Base-by-base conservation (phyloP, 2,329 filamentous ascomycete genomes). In the Rutstroemia sydowiana region DNA sequence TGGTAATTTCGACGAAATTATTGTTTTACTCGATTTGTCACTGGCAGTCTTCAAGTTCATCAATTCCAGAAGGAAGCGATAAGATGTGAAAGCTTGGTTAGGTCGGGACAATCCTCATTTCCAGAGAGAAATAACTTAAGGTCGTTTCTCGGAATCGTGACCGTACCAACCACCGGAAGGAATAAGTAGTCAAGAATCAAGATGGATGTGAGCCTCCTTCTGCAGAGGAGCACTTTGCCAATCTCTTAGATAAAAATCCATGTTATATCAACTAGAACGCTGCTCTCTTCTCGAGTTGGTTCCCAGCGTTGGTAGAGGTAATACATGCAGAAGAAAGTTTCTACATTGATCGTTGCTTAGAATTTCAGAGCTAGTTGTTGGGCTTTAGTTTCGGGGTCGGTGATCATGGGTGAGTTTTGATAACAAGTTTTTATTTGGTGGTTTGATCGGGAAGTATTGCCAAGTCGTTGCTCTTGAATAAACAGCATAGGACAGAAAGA, bases 21-120 rank as follows among this genome's bases (percentile, higher is more conserved):
- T 92, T 87, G 56, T 91, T 87, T 62, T 88, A 90, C 0, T 81
- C 84, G 79, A 91, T 88, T n/a, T 16, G 14, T 20, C n/a, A n/a
- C n/a, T n/a, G n/a, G n/a, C 42, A 47, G 8, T 44, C 49, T 18
- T 28, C 34, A 26, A 47, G 18, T 23, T 37, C 48, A 32, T 18
- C 28, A 31, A 32, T 51, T 13, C 43, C 43, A 81, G 84, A 88
- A 0, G 54, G 48, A 0, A 85, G 85, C 52, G n/a, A n/a, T n/a
- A n/a, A 79, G 79, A 37, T 73, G 71, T 1, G 79, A 85, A 2
- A 86, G 85, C 70, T 86, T 87, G 51, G 81, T 81, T 5, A 73
- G 65, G 18, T 88, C 81, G 78, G 84, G 88, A 70, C 86, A 84
- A 21, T 72, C 73, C 31, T 53, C 41, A 18, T 53, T 47, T 16